Evolutionary conservation across 2,329 filamentous ascomycete species (phyloP).

Genomic region (Madurella mycetomatis): DNA sequence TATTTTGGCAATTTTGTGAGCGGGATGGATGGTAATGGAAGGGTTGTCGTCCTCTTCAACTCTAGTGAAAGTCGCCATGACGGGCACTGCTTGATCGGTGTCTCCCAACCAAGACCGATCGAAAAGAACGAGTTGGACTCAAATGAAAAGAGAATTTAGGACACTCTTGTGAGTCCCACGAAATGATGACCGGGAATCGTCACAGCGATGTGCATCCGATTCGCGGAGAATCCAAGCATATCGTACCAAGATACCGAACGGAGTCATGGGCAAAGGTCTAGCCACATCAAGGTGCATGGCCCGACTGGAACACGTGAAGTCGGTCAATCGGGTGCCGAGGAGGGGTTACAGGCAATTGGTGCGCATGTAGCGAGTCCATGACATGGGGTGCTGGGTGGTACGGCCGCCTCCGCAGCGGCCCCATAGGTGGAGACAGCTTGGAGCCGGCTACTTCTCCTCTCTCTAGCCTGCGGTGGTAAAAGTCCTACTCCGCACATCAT

Average conservation of each 20-base stretch:
- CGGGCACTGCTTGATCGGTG: conserved; percentile 10
- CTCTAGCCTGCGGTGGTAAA: too few relatives aligned
- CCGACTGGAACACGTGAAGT: not conserved
- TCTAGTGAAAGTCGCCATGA: conserved; percentile 70
- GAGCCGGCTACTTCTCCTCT: too few relatives aligned
- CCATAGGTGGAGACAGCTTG: too few relatives aligned
- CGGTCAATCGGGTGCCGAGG: conserved; percentile 1
- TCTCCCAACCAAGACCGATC: too few relatives aligned
- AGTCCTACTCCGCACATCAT: too few relatives aligned
- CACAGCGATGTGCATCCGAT: not conserved
- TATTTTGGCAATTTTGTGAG: conserved; percentile 65
- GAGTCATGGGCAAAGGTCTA: not conserved
- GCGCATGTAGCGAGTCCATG: not conserved
- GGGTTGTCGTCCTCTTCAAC: conserved; percentile 57
- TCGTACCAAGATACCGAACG: not conserved
- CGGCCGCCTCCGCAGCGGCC: too few relatives aligned
- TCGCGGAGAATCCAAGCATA: not conserved
- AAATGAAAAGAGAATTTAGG: too few relatives aligned
- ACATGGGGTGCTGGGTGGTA: too few relatives aligned
- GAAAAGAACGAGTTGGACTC: too few relatives aligned
- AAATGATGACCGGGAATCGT: not conserved
- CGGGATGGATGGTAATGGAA: conserved; percentile 61
- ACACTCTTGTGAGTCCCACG: too few relatives aligned
- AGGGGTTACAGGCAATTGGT: not conserved
- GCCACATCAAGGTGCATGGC: not conserved